These are phyloP conservation scores for Thraustochytrium sp. DNA, from an alignment of 352 stramenopile genomes.

Conservation along the genomic window DNA sequence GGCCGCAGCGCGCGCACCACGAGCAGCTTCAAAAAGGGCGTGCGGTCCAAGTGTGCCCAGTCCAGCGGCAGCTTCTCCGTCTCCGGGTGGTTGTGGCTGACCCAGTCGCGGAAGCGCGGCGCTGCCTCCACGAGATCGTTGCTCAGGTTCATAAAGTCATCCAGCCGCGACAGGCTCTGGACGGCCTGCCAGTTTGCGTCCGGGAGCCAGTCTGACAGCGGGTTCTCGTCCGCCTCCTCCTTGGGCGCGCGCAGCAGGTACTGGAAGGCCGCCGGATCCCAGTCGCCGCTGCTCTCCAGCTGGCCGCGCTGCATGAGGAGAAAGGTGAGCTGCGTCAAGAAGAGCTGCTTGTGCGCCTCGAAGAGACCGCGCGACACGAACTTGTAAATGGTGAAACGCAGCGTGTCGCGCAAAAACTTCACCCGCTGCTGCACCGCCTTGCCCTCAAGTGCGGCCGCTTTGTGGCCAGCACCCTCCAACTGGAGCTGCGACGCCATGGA, in stretches of 20 bases:
- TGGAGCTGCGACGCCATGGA: not conserved
- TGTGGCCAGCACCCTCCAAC: not conserved
- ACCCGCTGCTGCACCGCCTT: constrained; percentile 83
- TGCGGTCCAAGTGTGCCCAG: constrained; percentile 86
- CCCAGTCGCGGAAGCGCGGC: constrained; percentile 93
- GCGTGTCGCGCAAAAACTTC: constrained; percentile 79
- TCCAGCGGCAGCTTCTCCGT: constrained; percentile 92
- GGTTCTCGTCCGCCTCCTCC: constrained; percentile 59
- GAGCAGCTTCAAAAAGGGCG: constrained; percentile 86
- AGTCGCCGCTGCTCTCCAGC: constrained; percentile 73
- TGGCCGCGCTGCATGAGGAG: constrained; percentile 93
- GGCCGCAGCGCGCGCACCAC: constrained; percentile 79
- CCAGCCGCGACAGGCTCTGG: constrained; percentile 77
- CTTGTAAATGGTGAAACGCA: constrained; percentile 92
- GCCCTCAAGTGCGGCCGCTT: constrained; percentile 46
- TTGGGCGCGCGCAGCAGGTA: constrained; percentile 79
- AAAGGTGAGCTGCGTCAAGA: constrained; percentile 91
- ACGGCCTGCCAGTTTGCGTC: constrained; percentile 80
- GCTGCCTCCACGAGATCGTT: constrained; percentile 89
- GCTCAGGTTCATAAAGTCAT: constrained; percentile 94
- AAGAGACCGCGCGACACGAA: constrained; percentile 92
- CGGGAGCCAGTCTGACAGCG: constrained; percentile 81
- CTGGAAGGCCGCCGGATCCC: constrained; percentile 83
- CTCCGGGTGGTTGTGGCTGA: constrained; percentile 90
- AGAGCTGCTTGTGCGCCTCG: constrained; percentile 93